phyloP scores from a whole-genome alignment of 2,329 filamentous ascomycete species.

The Fulvia fulva region DNA sequence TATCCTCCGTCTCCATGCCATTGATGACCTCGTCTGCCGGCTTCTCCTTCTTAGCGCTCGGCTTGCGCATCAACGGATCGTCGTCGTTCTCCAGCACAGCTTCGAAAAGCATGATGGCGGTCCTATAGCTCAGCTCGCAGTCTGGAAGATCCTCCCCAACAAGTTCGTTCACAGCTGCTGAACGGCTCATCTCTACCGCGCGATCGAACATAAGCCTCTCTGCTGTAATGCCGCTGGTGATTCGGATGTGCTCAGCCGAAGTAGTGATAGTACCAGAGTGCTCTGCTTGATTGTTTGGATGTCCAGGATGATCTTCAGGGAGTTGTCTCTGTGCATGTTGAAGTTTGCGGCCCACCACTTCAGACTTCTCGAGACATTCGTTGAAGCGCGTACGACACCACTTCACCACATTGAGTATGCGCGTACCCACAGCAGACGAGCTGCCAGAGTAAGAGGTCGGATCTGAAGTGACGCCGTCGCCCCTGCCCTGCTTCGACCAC shows the following conservation, averaged over 20 bases:
- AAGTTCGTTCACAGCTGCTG: conserved; percentile 92
- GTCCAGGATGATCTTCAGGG: conserved; percentile 77
- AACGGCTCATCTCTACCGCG: conserved; percentile 91
- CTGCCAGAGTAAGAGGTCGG: conserved; percentile 20
- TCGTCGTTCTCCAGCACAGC: conserved; percentile 86
- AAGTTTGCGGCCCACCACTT: conserved; percentile 84
- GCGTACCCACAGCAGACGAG: conserved; percentile 33
- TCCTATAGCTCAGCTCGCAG: conserved; percentile 89
- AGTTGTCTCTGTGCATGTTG: conserved; percentile 80
- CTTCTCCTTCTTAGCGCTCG: conserved; percentile 44
- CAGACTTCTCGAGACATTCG: conserved; percentile 92
- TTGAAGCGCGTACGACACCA: conserved; percentile 95
- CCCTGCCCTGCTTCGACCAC: conserved; percentile 60
- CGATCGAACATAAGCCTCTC: conserved; percentile 98
- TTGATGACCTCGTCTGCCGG: conserved; percentile 48
- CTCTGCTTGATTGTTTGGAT: conserved; percentile 71
- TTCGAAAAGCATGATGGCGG: conserved; percentile 90
- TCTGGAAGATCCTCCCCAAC: conserved; percentile 82
- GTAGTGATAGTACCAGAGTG: conserved; percentile 53
- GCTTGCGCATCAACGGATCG: conserved; percentile 43
- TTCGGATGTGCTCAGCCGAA: conserved; percentile 71
- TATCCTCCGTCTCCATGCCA: conserved; percentile 64
- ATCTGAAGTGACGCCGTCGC: conserved; percentile 50
- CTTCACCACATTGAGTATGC: conserved; percentile 90
- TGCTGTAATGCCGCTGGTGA: conserved; percentile 85